Evolutionary conservation across 2,329 filamentous ascomycete genomes (phyloP), one percentile per base, ranked within the genome.

Genomic region (Ophiognomonia clavigignenti-juglandacearum): DNA sequence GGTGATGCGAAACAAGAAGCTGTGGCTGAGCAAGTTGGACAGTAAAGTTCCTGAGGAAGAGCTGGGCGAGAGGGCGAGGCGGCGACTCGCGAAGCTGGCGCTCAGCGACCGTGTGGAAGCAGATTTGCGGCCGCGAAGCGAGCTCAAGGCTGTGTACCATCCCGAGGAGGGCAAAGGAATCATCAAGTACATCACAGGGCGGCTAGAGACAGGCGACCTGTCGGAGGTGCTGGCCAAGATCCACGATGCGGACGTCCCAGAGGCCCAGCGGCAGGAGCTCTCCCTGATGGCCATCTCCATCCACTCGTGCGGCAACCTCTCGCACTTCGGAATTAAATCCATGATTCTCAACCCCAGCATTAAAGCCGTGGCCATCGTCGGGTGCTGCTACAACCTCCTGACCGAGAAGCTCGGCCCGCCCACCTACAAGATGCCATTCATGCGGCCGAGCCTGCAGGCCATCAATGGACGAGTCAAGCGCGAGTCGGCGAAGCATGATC

Each of bases 341-440:
- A 77, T 98, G 18, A 68, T 91, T 2, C 69, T 95, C 48, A 97
- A 96, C 61, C 85, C 86, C 0, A 79, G 83, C 4, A 91, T 97
- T 46, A 81, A 82, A 26, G 89, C 90, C n/a, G 85, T 97, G 19
- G 92, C 92, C 48, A 91, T 98, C 62, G 89, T 98, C 51, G 93
- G 93, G 39, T 98, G 93, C 72, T 98, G 93, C 74, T 97, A 98
- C 74, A 98, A 98, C 59, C 80, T 97, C 6, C 72, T 97, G 56
- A 96, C 92, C 0, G 93, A 97, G 67, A 83, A 88, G 48, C 78
- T 96, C 11, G 88, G 88, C 0, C 88, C 90, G 2, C 86, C 89
- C 16, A 90, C 88, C 0, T 92, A 88, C 72, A 96, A 96, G 64
- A 76, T 88, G 18, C 85, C 89, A 2, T 80, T 82, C 40, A 76